Conservation (phyloP, 176 grass and related monocot species). For the Ensete glaucum region DNA sequence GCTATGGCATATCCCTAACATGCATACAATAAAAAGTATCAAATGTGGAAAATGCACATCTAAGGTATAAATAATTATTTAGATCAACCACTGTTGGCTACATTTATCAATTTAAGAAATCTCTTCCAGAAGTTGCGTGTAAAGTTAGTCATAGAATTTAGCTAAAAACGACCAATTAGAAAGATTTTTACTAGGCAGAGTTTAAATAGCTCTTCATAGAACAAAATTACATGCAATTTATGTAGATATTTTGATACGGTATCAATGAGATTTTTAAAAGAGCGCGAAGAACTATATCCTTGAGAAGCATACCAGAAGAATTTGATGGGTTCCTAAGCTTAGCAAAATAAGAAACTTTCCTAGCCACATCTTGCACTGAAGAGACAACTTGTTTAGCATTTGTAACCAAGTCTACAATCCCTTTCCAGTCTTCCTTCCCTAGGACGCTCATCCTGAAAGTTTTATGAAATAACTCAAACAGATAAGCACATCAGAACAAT, state of each 20-base stretch:
- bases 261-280: not conserved
- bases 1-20: no score
- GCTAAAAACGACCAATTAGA: no score
- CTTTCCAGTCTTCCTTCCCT: conserved; percentile 88
- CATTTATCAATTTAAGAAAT: no score
- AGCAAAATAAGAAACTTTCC: conserved; percentile 55
- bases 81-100: no score
- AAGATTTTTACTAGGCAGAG: no score
- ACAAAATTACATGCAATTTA: not conserved
- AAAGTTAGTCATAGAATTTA: no score
- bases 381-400: conserved; percentile 80
- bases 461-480: no score
- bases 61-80: no score
- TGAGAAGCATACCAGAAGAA: conserved; percentile 32
- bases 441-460: conserved; percentile 66
- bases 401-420: conserved; percentile 73
- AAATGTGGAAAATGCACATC: no score
- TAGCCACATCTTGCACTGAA: conserved; percentile 78
- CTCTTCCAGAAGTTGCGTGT: no score
- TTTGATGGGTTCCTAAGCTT: conserved; percentile 36
- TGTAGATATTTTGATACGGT: not conserved
- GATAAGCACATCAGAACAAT: not conserved
- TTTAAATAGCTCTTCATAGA: not conserved
- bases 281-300: not conserved
- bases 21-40: no score